phyloP scores from a whole-genome alignment of 768 basidiomycete species.

The Calocera cornea region DNA sequence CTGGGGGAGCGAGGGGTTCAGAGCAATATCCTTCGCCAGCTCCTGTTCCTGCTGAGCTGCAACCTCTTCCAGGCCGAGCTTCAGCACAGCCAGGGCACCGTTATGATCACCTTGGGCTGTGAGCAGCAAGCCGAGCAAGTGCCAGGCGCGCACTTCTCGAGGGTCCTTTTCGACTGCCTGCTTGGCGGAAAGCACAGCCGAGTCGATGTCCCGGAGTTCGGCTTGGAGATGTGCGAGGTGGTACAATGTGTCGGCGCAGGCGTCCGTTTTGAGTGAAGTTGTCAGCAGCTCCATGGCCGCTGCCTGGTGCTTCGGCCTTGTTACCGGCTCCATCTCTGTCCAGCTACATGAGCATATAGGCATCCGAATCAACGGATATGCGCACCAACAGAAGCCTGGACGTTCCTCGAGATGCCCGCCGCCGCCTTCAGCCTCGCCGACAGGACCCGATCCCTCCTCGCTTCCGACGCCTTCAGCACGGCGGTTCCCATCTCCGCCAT shows the following conservation, averaged over 20 bases:
- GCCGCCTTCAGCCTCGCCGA: conserved; percentile 22
- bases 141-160: conserved; percentile 65
- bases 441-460: conserved; percentile 12
- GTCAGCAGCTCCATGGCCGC: conserved; percentile 31
- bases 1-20: not conserved
- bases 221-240: conserved; percentile 70
- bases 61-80: conserved; percentile 46
- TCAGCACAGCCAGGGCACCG: conserved; percentile 61
- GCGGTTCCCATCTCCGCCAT: conserved; percentile 47
- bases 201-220: conserved; percentile 51
- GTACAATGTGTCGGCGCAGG: conserved; percentile 37
- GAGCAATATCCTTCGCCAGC: not conserved
- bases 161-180: conserved; percentile 54
- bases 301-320: conserved; percentile 45
- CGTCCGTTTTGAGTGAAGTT: conserved; percentile 20
- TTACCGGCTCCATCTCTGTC: conserved; percentile 51
- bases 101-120: conserved; percentile 65
- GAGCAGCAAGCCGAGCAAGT: conserved; percentile 73
- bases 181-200: conserved; percentile 53
- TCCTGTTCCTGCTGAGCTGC: not conserved
- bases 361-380: not conserved
- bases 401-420: conserved; percentile 52
- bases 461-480: not conserved
- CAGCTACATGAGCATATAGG: not conserved
- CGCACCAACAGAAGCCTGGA: conserved; percentile 58